phyloP scores from a whole-genome alignment of 768 basidiomycete genomes.

The Auricularia heimuer region DNA sequence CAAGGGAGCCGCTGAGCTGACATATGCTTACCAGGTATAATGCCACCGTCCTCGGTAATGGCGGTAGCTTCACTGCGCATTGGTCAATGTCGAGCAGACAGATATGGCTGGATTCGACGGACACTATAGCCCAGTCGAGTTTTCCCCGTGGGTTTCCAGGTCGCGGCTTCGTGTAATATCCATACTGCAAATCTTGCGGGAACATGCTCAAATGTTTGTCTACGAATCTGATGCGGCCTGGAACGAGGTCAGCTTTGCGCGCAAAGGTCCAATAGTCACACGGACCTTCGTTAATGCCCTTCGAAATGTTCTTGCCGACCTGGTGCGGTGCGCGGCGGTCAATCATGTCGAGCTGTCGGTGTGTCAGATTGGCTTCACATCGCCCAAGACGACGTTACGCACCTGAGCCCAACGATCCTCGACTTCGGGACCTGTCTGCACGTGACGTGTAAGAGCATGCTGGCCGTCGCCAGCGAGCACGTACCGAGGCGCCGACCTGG shows the following conservation, averaged over 20 bases:
- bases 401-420: slow-evolving; percentile 13
- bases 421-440: slow-evolving; percentile 12
- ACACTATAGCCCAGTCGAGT: slow-evolving; percentile 19
- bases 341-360: slow-evolving; percentile 11
- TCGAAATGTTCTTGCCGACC: slow-evolving; percentile 18
- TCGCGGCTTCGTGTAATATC: slow-evolving; percentile 15
- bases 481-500: neutral
- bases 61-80: slow-evolving; percentile 12
- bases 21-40: slow-evolving; percentile 12
- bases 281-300: slow-evolving; percentile 17
- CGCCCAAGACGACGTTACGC: slow-evolving; percentile 4
- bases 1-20: too few species aligned
- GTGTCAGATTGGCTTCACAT: neutral
- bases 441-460: slow-evolving; percentile 3
- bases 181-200: slow-evolving; percentile 11
- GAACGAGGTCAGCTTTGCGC: neutral
- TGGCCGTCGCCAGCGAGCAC: neutral
- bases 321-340: slow-evolving; percentile 17
- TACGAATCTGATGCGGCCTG: slow-evolving; percentile 13
- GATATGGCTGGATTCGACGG: too few species aligned
- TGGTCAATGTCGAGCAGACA: too few species aligned
- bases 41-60: slow-evolving; percentile 16
- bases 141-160: slow-evolving; percentile 10
- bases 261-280: neutral
- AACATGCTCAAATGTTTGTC: slow-evolving; percentile 18